These are phyloP conservation scores for Lentinula edodes DNA, from an alignment of 768 basidiomycete species.

Conservation along the genomic window DNA sequence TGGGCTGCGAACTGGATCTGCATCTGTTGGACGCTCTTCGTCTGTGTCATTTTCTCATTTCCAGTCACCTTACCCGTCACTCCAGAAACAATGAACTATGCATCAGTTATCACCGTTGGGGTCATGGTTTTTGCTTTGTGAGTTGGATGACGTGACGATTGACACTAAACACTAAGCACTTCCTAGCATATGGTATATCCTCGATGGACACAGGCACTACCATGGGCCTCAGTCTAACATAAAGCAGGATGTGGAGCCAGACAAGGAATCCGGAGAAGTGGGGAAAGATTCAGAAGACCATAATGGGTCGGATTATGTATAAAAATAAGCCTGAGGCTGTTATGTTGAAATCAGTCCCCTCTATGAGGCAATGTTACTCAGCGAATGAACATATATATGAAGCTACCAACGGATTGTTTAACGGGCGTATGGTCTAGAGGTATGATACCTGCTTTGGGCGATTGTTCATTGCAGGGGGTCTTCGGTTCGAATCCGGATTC, in stretches of 20 bases:
- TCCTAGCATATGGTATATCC: slow-evolving; percentile 45
- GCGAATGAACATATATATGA: too few relatives aligned
- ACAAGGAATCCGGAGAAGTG: background rate
- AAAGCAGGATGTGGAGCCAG: background rate
- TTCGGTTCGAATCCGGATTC: slow-evolving; percentile 10
- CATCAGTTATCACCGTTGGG: slow-evolving; percentile 58
- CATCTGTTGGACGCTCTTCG: slow-evolving; percentile 64
- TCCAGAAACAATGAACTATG: slow-evolving; percentile 74
- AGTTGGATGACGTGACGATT: slow-evolving; percentile 15
- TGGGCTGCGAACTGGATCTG: slow-evolving; percentile 58
- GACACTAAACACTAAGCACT: background rate
- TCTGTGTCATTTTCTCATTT: slow-evolving; percentile 66
- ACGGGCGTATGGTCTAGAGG: slow-evolving; percentile 8
- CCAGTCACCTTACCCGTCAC: slow-evolving; percentile 69
- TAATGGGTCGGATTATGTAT: background rate
- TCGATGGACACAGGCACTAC: slow-evolving; percentile 50
- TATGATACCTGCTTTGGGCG: slow-evolving; percentile 8
- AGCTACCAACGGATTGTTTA: too few relatives aligned
- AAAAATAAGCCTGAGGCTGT: background rate
- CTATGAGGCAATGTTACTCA: too few relatives aligned
- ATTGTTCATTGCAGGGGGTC: background rate
- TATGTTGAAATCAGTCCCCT: too few relatives aligned
- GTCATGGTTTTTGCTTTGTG: slow-evolving; percentile 51
- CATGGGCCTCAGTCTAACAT: slow-evolving; percentile 51
- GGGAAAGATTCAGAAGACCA: background rate